phyloP scores from a whole-genome alignment of 345 rosid genomes.

The Sisymbrium irio region DNA sequence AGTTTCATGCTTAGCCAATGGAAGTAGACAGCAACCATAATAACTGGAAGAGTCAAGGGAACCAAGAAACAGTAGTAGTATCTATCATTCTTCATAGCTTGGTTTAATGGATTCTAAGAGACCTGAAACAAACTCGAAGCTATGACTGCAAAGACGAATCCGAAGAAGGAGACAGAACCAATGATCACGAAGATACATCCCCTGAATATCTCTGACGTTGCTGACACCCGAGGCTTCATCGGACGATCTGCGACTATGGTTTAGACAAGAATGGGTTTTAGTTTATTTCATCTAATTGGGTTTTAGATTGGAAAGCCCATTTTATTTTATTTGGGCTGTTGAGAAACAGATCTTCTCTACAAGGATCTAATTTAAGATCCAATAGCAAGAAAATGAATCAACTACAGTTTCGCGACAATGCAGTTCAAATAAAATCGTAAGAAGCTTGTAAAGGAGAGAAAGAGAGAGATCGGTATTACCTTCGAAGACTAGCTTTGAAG shows the following conservation, averaged over 20 bases:
- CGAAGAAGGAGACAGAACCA: conserved; percentile 25
- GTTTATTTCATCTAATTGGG: too few relatives aligned
- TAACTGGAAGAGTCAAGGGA: conserved; percentile 76
- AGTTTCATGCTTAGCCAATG: conserved; percentile 96
- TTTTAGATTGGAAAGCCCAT: too few relatives aligned
- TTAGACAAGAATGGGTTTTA: too few relatives aligned
- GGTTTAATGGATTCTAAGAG: conserved; percentile 1
- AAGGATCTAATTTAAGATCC: too few relatives aligned
- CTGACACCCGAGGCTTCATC: conserved; percentile 3
- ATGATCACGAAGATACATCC: conserved; percentile 25
- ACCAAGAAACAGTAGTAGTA: conserved; percentile 82
- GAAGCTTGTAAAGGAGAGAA: neutral
- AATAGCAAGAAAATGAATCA: too few relatives aligned
- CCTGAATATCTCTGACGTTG: conserved; percentile 3
- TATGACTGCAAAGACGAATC: conserved; percentile 1
- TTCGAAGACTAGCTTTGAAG: conserved; percentile 12
- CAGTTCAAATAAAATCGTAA: neutral
- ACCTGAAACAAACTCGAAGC: neutral
- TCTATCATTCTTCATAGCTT: conserved; percentile 17
- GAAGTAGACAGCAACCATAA: conserved; percentile 65
- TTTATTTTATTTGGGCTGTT: too few relatives aligned
- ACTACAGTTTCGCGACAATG: neutral
- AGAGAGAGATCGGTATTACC: conserved; percentile 25
- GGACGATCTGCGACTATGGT: too few relatives aligned
- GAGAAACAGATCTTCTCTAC: too few relatives aligned